phyloP scores from a whole-genome alignment of 2,329 filamentous ascomycete genomes.

The Ascochyta koolunga region DNA sequence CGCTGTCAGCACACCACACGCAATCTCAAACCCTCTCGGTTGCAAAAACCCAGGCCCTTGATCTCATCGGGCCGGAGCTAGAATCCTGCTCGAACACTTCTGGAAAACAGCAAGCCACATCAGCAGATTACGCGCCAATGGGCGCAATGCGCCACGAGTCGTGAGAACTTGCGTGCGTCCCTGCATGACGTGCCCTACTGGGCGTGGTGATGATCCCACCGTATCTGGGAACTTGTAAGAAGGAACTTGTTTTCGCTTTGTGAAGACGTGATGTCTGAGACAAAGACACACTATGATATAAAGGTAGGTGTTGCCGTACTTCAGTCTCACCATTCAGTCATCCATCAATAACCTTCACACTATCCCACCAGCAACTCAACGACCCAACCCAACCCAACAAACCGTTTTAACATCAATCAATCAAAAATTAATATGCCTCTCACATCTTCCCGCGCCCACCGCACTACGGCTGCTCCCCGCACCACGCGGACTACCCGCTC shows the following conservation, averaged over 20 bases:
- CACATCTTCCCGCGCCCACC: constrained; percentile 28
- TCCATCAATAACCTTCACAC: constrained; percentile 4
- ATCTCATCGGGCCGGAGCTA: constrained; percentile 18
- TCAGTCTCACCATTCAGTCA: not conserved
- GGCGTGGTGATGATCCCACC: constrained; percentile 12
- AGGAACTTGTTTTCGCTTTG: constrained; percentile 30
- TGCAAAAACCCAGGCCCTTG: constrained; percentile 11
- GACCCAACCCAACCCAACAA: constrained; percentile 8
- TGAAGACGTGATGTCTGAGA: constrained; percentile 4
- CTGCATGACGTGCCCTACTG: constrained; percentile 35
- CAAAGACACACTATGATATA: constrained; percentile 13
- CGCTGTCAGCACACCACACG: not conserved
- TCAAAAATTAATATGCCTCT: constrained; percentile 37
- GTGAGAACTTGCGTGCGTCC: constrained; percentile 15
- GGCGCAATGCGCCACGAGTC: constrained; percentile 27
- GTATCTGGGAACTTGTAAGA: not conserved
- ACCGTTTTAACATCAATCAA: constrained; percentile 9
- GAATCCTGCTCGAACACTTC: constrained; percentile 5
- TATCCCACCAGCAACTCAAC: not conserved
- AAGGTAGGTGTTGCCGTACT: not conserved
- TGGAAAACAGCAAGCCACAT: constrained; percentile 21
- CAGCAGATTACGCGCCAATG: constrained; percentile 7
- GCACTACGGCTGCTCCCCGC: constrained; percentile 31
- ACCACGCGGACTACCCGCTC: constrained; percentile 45
- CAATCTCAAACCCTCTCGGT: constrained; percentile 3